Conservation (phyloP, 495 filamentous ascomycete genomes). For the Durotheca rogersii region DNA sequence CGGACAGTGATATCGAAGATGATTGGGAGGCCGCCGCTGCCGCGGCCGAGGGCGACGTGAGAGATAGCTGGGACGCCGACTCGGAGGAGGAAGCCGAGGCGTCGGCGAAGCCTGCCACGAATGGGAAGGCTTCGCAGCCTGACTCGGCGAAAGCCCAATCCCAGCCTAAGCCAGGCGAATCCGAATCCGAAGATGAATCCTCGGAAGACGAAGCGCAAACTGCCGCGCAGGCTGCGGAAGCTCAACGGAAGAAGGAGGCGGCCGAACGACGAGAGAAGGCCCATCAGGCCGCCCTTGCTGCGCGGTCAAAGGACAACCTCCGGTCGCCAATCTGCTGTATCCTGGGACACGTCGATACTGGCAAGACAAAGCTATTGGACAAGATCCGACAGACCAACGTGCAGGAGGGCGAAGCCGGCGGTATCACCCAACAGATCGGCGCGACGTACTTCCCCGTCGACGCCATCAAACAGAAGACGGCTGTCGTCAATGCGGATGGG, state of each 20-base stretch:
- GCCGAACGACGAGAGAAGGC: conserved; percentile 85
- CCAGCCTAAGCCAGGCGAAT: conserved; percentile 42
- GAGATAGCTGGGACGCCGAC: conserved; percentile 93
- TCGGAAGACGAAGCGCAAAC: conserved; percentile 70
- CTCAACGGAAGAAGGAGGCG: conserved; percentile 80
- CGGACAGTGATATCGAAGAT: conserved; percentile 63
- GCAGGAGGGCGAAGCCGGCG: conserved; percentile 98
- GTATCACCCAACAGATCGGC: conserved; percentile 99
- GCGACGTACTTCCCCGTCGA: conserved; percentile 99
- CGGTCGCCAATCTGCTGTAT: conserved; percentile 99
- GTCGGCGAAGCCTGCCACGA: conserved; percentile 31
- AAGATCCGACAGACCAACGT: conserved; percentile 99
- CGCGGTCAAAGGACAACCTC: conserved; percentile 89
- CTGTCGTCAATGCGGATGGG: conserved; percentile 86
- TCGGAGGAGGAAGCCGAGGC: conserved; percentile 69
- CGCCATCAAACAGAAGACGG: conserved; percentile 85
- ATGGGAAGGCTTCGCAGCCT: conserved; percentile 26
- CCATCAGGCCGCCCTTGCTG: conserved; percentile 88
- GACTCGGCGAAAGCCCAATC: conserved; percentile 36
- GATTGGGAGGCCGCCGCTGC: conserved; percentile 89
- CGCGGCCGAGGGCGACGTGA: conserved; percentile 73
- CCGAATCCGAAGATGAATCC: conserved; percentile 55
- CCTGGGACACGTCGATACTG: conserved; percentile 98
- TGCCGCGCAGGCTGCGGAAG: conserved; percentile 65
- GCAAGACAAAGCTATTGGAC: conserved; percentile 98